phyloP scores from a whole-genome alignment of 78 protist genomes.

The Emiliania huxleyi region DNA sequence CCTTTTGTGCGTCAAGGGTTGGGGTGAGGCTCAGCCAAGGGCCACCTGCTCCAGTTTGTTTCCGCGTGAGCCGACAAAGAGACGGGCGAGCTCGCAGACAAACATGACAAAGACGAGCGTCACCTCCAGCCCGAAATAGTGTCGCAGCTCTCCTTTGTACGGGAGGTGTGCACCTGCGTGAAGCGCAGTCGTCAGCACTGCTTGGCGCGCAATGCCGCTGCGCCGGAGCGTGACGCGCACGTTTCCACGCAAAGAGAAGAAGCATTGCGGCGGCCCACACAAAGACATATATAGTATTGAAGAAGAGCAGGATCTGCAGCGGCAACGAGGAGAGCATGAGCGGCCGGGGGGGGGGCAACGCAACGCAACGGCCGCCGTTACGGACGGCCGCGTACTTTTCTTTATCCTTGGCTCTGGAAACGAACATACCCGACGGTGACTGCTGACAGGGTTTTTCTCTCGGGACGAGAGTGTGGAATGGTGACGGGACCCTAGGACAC shows the following conservation, averaged over 20 bases:
- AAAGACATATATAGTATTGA: background rate
- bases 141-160: background rate
- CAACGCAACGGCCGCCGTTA: too few relatives aligned
- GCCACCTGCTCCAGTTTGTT: background rate
- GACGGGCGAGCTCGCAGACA: background rate
- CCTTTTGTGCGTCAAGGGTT: background rate
- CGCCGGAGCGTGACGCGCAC: background rate
- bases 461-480: too few relatives aligned
- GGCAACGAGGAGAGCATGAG: background rate
- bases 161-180: too few relatives aligned
- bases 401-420: too few relatives aligned
- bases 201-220: background rate
- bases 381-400: too few relatives aligned
- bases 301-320: background rate
- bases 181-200: too few relatives aligned
- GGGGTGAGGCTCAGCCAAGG: too few relatives aligned
- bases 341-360: background rate
- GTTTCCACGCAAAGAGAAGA: background rate
- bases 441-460: too few relatives aligned
- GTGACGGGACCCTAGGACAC: too few relatives aligned
- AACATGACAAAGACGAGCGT: background rate
- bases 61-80: background rate
- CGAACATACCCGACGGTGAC: too few relatives aligned
- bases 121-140: background rate
- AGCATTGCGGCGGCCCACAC: background rate